Evolutionary conservation across 2,329 filamentous ascomycete species (phyloP).

Genomic region (Cercospora berteroae): DNA sequence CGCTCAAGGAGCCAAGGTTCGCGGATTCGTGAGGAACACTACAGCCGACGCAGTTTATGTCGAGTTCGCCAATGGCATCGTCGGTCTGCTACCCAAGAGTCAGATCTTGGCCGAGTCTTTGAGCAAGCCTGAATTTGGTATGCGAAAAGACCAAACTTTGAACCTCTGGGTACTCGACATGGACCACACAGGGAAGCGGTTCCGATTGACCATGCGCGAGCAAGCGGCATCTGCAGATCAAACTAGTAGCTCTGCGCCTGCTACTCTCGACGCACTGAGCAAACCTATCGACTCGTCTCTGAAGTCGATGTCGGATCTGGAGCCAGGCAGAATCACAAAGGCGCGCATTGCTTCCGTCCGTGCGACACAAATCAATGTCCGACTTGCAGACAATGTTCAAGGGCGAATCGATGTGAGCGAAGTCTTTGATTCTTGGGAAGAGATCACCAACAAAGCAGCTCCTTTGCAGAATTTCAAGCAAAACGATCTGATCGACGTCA

Average conservation of each 20-base stretch:
- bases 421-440: constrained; percentile 82
- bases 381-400: constrained; percentile 80
- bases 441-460: constrained; percentile 76
- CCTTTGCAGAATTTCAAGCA: constrained; percentile 73
- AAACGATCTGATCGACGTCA: constrained; percentile 70
- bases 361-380: constrained; percentile 87
- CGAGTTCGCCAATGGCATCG: constrained; percentile 77
- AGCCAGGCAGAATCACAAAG: constrained; percentile 69
- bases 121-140: constrained; percentile 69
- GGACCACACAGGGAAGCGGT: constrained; percentile 67
- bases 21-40: constrained; percentile 83
- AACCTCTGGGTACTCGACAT: constrained; percentile 69
- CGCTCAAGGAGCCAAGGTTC: constrained; percentile 64
- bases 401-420: constrained; percentile 93
- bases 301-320: constrained; percentile 67
- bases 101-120: constrained; percentile 71
- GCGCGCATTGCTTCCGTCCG: constrained; percentile 82
- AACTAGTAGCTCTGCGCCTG: constrained; percentile 18
- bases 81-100: constrained; percentile 75
- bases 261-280: constrained; percentile 37
- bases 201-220: constrained; percentile 62
- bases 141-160: constrained; percentile 74
- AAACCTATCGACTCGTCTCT: constrained; percentile 66
- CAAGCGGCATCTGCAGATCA: constrained; percentile 42
- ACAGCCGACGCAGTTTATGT: constrained; percentile 79